Evolutionary conservation across 805 yeast genomes (phyloP), one percentile per base, ranked within the genome.

Genomic region (Starmerella powellii): DNA sequence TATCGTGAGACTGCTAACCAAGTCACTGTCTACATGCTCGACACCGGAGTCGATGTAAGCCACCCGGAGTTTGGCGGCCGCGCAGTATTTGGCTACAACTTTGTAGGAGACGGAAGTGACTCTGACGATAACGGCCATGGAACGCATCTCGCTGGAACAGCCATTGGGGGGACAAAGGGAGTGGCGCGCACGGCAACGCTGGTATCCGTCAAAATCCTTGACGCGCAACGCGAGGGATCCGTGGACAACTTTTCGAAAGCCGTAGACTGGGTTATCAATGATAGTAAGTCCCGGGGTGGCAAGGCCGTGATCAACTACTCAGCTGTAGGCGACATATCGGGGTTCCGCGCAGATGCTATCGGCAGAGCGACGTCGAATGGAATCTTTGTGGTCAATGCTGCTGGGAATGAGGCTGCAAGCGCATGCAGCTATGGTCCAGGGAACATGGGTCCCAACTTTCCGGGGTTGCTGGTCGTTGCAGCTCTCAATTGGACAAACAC

Each of bases 101-200:
- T 83, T 51, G 94, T 93, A 52, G 54, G 62, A 40, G 79, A 78
- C 55, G 84, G 76, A 53, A 16, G 18, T 16, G 71, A 70, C 41
- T 85, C 78, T 52, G 95, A 87, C 60, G 91, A 85, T 40, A 81
- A 83, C 56, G 96, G 95, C 39, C 96, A 86, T 63, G 96, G 96
- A 57, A 84, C 95, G 35, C 96, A 86, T 58, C 84, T 93, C 66
- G 94, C 95, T n/a, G 96, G 95, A 64, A 85, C 93, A 28, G 83
- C 87, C 55, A 95, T 79, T 38, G 80, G 91, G 18, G 68, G 68
- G 47, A 66, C 74, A 40, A 83, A 78, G 51, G 95, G 95, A 65
- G 83, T 84, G 42, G 87, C 94, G 43, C 84, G 85, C 63, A 68
- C 73, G 40, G 91, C 87, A 8, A 68, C 76, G 17, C 62, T 84